These are phyloP conservation scores for Ballota nigra DNA, from an alignment of 257 asterid genomes.

Conservation along the genomic window DNA sequence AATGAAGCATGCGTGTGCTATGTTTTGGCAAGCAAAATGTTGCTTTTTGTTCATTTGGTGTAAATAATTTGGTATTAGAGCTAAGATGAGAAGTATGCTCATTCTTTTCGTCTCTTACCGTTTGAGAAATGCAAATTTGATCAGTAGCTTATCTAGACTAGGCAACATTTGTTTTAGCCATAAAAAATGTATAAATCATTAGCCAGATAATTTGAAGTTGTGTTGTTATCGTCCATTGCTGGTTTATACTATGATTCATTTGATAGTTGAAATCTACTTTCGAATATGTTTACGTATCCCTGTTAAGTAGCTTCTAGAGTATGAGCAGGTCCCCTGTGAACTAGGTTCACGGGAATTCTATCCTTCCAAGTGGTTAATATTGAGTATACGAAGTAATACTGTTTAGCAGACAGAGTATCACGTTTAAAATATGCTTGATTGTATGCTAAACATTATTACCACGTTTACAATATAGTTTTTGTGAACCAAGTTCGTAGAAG, in stretches of 20 bases:
- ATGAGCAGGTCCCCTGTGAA: neutral
- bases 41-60: neutral
- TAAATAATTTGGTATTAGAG: neutral
- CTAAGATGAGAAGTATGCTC: slow-evolving; percentile 5
- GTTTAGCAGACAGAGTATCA: too few species aligned
- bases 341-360: neutral
- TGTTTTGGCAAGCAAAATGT: neutral
- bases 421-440: too few species aligned
- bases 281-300: neutral
- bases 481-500: too few species aligned
- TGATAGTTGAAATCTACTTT: slow-evolving; percentile 5
- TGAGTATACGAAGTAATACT: too few species aligned
- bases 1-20: neutral
- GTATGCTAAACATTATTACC: too few species aligned
- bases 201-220: neutral
- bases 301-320: neutral
- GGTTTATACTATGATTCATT: neutral
- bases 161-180: neutral
- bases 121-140: neutral
- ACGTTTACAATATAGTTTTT: too few species aligned
- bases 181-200: neutral
- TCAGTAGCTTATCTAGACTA: neutral
- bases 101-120: slow-evolving; percentile 11
- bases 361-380: too few species aligned
- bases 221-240: neutral